Conservation (phyloP, 1,284 basidiomycete species). For the Trichosporon sp. region DNA sequence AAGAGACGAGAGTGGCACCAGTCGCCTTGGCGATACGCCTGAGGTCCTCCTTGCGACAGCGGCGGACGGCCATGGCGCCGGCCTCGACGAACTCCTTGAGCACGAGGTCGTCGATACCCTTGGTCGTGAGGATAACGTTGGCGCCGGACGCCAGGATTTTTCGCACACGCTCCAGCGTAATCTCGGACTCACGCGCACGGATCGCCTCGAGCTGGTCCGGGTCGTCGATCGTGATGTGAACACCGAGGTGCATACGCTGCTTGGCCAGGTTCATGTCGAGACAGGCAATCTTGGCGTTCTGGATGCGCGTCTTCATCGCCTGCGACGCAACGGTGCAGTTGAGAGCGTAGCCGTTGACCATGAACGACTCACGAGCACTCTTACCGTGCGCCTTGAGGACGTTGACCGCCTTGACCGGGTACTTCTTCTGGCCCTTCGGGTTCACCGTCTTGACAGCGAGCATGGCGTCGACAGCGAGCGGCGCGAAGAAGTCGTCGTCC, state of each 20-base stretch:
- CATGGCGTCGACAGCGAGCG: conserved; percentile 99
- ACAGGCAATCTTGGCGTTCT: conserved; percentile 94
- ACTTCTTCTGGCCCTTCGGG: conserved; percentile 92
- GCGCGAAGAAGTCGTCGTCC: conserved; percentile 97
- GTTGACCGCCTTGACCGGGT: conserved; percentile 99
- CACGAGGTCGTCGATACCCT: conserved; percentile 98
- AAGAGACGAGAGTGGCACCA: conserved; percentile 89
- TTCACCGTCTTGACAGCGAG: conserved; percentile 95
- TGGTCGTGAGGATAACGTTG: conserved; percentile 96
- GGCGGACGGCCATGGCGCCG: conserved; percentile 96
- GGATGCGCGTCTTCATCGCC: conserved; percentile 97
- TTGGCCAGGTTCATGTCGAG: conserved; percentile 98
- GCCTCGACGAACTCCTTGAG: conserved; percentile 99
- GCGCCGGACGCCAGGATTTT: conserved; percentile 96
- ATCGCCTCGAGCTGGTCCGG: conserved; percentile 97
- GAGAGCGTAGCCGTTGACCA: conserved; percentile 94
- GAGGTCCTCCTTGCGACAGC: conserved; percentile 97
- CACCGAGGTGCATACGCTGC: conserved; percentile 94
- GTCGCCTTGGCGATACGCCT: conserved; percentile 96
- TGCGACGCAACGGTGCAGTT: conserved; percentile 99
- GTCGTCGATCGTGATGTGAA: conserved; percentile 97
- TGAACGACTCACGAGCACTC: conserved; percentile 91
- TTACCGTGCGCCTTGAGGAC: conserved; percentile 98
- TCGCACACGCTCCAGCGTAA: conserved; percentile 91
- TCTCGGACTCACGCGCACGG: conserved; percentile 90